These are phyloP conservation scores for Annulohypoxylon stygium DNA, from an alignment of 495 filamentous ascomycete genomes.

Conservation along the genomic window DNA sequence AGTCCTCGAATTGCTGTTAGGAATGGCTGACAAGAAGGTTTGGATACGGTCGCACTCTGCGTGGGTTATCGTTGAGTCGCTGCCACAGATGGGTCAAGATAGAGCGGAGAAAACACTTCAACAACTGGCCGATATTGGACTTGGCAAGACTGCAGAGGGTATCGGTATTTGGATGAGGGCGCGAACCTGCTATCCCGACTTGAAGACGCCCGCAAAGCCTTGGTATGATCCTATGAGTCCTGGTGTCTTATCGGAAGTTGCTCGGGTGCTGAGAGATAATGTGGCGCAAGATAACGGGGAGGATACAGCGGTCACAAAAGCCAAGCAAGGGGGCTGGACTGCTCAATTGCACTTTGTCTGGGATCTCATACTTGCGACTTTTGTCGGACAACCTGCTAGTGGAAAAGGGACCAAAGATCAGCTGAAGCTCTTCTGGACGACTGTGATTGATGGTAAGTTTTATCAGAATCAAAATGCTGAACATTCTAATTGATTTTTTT, in stretches of 20 bases:
- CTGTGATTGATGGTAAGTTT: conserved; percentile 83
- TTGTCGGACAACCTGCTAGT: conserved; percentile 48
- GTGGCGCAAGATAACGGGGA: conserved; percentile 66
- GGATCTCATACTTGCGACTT: conserved; percentile 75
- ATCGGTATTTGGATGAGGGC: conserved; percentile 87
- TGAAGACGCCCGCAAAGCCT: conserved; percentile 72
- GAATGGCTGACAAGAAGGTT: conserved; percentile 73
- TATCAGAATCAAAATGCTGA: not conserved
- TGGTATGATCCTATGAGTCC: conserved; percentile 83
- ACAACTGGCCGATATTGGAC: conserved; percentile 69
- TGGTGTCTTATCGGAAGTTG: conserved; percentile 72
- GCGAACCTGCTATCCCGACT: conserved; percentile 71
- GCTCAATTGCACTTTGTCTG: conserved; percentile 89
- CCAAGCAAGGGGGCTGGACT: conserved; percentile 74
- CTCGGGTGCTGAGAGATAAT: conserved; percentile 83
- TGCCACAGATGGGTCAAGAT: conserved; percentile 62
- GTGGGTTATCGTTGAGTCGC: conserved; percentile 71
- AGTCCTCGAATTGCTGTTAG: conserved; percentile 70
- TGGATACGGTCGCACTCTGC: conserved; percentile 93
- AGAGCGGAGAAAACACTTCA: conserved; percentile 73
- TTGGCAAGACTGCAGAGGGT: conserved; percentile 85
- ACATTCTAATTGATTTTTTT: conserved; percentile 13
- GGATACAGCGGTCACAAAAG: conserved; percentile 55
- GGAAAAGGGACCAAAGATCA: conserved; percentile 56
- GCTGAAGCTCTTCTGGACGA: conserved; percentile 88